Evolutionary conservation across 2,329 filamentous ascomycete genomes (phyloP), one percentile per base, ranked within the genome.

Genomic region (Penicillium brasilianum): DNA sequence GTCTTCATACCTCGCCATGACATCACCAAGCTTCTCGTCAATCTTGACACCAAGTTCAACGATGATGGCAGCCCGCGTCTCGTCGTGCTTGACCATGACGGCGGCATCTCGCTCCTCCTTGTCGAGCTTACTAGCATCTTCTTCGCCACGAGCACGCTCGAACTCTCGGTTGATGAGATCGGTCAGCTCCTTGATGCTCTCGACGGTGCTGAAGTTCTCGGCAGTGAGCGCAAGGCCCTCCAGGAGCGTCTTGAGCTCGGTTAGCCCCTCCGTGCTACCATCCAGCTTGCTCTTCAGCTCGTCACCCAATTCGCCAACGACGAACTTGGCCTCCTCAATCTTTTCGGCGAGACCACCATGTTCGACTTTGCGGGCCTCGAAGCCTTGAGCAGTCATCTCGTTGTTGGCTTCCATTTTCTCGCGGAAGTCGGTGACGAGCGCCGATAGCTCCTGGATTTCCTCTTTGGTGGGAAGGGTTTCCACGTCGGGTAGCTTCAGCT

Each of bases 1-100:
- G 62, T 95, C 92, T 58, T 97, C 93, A 71, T 97, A 96, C 75
- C 96, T 97, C 67, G 85, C 82, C 74, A 96, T 87, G 25, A 99
- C 83, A 56, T 93, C 91, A 60, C 86, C 85, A 68, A 97, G 87
- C 73, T 92, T 93, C 71, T 93, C 90, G 63, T 97, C 87, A 41
- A 89, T 80, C 76, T 87, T 87, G 54, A 80, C 76, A 4, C 80
- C 78, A 25, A 89, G 74, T 30, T 85, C 84, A 14, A 81, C 73
- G 28, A 87, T 78, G 30, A 87, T 81, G 32, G 81, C 81, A 8
- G 82, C 82, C 61, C 84, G 84, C 58, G 81, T 80, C 69, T 88
- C 85, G 22, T 87, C 85, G 36, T 88, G 84, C 74, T 88, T 88
- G 65, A 85, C 82, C 10, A 86, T 74, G 16, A 81, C 71, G 16